A percentile compares a stretch with the other conserved stretches of the same genome.
phyloP scores from a whole-genome alignment of 2,329 filamentous ascomycete species.

The Scedosporium apiospermum region DNA sequence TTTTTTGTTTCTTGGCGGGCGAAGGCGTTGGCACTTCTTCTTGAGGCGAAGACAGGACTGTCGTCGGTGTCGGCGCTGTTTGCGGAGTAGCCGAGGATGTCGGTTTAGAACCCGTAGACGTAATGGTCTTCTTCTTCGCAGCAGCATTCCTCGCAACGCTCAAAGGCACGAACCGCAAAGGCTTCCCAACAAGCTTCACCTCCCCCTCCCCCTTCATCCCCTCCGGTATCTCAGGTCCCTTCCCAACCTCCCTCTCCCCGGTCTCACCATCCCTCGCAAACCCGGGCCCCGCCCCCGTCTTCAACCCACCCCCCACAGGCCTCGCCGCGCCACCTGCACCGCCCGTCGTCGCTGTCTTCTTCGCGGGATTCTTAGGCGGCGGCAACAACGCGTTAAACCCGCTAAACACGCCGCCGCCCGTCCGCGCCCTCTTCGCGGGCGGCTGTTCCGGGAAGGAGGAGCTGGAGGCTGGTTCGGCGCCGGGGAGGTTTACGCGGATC shows the following conservation, averaged over 20 bases:
- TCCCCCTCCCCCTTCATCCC: slow-evolving; percentile 52
- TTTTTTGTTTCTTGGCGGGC: slow-evolving; percentile 30
- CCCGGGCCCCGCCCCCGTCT: slow-evolving; percentile 73
- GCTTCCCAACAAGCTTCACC: slow-evolving; percentile 64
- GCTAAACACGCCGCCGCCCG: slow-evolving; percentile 54
- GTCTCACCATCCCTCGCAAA: slow-evolving; percentile 53
- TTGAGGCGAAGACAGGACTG: not conserved
- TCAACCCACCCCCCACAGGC: slow-evolving; percentile 50
- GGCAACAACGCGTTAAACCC: slow-evolving; percentile 84
- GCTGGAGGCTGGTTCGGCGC: slow-evolving; percentile 35
- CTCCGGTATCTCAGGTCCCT: slow-evolving; percentile 39
- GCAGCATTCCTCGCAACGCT: slow-evolving; percentile 73
- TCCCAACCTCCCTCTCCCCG: slow-evolving; percentile 13
- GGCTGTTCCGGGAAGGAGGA: slow-evolving; percentile 23
- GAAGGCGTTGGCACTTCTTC: not conserved
- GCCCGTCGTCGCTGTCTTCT: slow-evolving; percentile 15
- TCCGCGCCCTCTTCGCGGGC: slow-evolving; percentile 62
- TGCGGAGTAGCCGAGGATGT: not conserved
- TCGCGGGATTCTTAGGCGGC: slow-evolving; percentile 58
- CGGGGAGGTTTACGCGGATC: slow-evolving; percentile 71
- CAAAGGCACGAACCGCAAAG: slow-evolving; percentile 80
- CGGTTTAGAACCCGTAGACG: not conserved
- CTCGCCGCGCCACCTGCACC: slow-evolving; percentile 19
- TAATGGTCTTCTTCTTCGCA: slow-evolving; percentile 42
- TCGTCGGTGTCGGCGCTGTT: not conserved